phyloP scores from a whole-genome alignment of 768 basidiomycete genomes.

The Tricholoma saponaceum region DNA sequence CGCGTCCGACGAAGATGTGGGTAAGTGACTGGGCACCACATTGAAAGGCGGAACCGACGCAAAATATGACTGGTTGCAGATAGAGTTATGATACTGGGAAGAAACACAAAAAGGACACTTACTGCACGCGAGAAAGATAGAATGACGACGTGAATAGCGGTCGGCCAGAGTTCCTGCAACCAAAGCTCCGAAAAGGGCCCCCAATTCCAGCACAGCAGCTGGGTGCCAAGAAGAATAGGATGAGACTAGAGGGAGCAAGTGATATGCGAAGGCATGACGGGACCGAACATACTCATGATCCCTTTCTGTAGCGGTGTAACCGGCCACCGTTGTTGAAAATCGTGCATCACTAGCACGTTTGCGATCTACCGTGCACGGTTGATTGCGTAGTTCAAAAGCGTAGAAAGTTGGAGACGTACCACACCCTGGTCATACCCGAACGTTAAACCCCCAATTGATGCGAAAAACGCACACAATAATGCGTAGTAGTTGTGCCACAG shows the following conservation, averaged over 20 bases:
- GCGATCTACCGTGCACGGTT: slow-evolving; percentile 45
- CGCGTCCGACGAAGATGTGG: slow-evolving; percentile 65
- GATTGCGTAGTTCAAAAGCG: not conserved
- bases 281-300: slow-evolving; percentile 57
- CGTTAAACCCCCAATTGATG: slow-evolving; percentile 70
- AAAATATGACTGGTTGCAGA: slow-evolving; percentile 52
- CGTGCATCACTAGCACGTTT: slow-evolving; percentile 79
- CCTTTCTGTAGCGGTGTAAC: slow-evolving; percentile 72
- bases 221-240: not conserved
- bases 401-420: slow-evolving; percentile 21
- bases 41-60: slow-evolving; percentile 69
- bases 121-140: slow-evolving; percentile 71
- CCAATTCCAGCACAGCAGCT: slow-evolving; percentile 79
- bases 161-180: slow-evolving; percentile 66
- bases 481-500: slow-evolving; percentile 63
- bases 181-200: slow-evolving; percentile 74
- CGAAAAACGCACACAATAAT: slow-evolving; percentile 66
- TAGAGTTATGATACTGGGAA: not conserved
- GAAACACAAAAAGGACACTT: slow-evolving; percentile 16
- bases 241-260: not conserved
- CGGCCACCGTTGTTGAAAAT: slow-evolving; percentile 67
- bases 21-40: slow-evolving; percentile 50
- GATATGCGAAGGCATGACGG: not conserved
- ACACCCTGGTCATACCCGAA: slow-evolving; percentile 88
- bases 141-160: slow-evolving; percentile 57